A percentile compares a stretch with the other conserved stretches of the same genome.
These are phyloP conservation scores for Salicornia ramosissima DNA, from an alignment of 148 eudicot species.

Conservation along the genomic window DNA sequence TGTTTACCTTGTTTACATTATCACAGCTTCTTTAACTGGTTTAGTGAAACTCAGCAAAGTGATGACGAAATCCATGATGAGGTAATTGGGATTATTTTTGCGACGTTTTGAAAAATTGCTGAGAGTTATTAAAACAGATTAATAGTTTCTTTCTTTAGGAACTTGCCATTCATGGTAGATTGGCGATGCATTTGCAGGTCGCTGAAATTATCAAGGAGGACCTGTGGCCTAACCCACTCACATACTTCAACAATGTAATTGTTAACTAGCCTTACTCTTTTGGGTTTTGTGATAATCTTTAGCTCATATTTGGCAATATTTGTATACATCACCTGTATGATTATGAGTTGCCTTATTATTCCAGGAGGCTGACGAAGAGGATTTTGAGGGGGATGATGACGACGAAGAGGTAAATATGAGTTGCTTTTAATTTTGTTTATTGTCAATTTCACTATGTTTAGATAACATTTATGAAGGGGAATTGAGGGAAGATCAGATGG, in stretches of 20 bases:
- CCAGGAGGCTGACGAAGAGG: slow-evolving; percentile 84
- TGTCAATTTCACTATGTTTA: background rate
- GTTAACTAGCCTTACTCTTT: background rate
- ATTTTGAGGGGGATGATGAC: slow-evolving; percentile 57
- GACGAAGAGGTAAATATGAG: slow-evolving; percentile 57
- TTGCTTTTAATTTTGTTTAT: background rate
- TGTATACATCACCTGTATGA: background rate
- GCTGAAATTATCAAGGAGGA: slow-evolving; percentile 97
- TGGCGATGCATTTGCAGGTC: slow-evolving; percentile 47
- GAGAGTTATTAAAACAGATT: background rate
- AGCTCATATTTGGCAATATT: background rate
- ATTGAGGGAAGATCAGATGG: too few relatives aligned
- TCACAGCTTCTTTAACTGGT: slow-evolving; percentile 94
- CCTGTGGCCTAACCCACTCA: slow-evolving; percentile 91
- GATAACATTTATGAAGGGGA: too few relatives aligned
- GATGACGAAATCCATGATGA: slow-evolving; percentile 75
- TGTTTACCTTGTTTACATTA: background rate
- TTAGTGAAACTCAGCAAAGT: slow-evolving; percentile 50
- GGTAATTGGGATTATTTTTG: slow-evolving; percentile 34
- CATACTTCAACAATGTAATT: slow-evolving; percentile 73
- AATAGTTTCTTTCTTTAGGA: background rate
- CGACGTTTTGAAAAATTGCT: background rate
- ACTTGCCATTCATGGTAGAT: background rate
- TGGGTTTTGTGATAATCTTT: background rate
- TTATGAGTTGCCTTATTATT: slow-evolving; percentile 16